These are phyloP conservation scores for Maudiozyma turicensis DNA, from an alignment of 805 yeast species.

Conservation along the genomic window DNA sequence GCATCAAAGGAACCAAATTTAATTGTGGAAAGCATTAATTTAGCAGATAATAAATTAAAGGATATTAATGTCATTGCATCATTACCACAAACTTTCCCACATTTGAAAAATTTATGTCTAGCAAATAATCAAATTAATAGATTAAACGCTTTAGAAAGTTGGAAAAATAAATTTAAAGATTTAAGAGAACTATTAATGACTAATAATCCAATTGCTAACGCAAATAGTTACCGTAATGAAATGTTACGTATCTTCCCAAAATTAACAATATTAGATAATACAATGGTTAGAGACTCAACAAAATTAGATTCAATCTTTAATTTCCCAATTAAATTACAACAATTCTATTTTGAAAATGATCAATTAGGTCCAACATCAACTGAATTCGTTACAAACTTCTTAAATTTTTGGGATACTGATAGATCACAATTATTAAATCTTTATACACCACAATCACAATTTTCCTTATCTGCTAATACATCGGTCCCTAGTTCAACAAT, in stretches of 20 bases:
- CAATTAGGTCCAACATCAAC: conserved; percentile 63
- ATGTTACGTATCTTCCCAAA: conserved; percentile 71
- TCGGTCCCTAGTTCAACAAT: conserved; percentile 45
- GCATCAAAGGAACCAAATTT: conserved; percentile 44
- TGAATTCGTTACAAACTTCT: conserved; percentile 66
- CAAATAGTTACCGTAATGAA: conserved; percentile 45
- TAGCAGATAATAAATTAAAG: conserved; percentile 53
- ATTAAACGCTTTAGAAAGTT: conserved; percentile 52
- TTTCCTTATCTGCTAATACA: conserved; percentile 70
- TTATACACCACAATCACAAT: conserved; percentile 76
- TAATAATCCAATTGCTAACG: conserved; percentile 62
- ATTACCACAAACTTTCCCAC: conserved; percentile 66
- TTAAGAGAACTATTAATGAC: conserved; percentile 69
- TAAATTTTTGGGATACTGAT: conserved; percentile 74
- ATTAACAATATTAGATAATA: conserved; percentile 68
- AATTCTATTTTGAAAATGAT: conserved; percentile 72
- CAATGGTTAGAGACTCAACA: conserved; percentile 62
- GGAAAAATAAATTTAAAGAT: conserved; percentile 65
- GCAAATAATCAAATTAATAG: conserved; percentile 61
- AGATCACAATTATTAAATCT: conserved; percentile 59
- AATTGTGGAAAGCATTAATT: conserved; percentile 57
- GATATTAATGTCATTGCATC: conserved; percentile 54
- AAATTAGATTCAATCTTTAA: conserved; percentile 42
- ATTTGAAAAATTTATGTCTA: conserved; percentile 66
- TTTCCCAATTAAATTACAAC: conserved; percentile 47